phyloP scores from a whole-genome alignment of 208 protist species.

The Leishmania gerbilli region DNA sequence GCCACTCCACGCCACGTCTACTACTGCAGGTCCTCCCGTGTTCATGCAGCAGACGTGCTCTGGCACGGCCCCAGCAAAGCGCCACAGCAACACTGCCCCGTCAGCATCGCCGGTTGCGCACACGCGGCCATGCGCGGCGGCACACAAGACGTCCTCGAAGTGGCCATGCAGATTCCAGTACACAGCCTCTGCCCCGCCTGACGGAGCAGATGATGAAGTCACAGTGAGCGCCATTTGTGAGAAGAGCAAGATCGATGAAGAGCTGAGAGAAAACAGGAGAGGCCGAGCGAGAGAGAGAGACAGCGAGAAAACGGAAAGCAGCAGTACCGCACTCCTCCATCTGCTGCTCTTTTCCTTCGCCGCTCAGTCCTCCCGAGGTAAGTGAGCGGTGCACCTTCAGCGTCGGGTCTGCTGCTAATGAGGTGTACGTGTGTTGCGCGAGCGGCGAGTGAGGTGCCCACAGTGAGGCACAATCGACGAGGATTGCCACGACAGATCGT shows the following conservation, averaged over 20 bases:
- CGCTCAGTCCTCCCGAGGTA: neutral
- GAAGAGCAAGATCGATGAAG: neutral
- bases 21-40: constrained; percentile 59
- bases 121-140: constrained; percentile 31
- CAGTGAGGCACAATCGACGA: neutral
- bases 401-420: neutral
- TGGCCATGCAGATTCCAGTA: constrained; percentile 71
- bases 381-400: neutral
- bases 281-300: neutral
- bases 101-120: constrained; percentile 66
- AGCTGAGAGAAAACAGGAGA: neutral
- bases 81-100: constrained; percentile 69
- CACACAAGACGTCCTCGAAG: constrained; percentile 55
- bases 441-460: neutral
- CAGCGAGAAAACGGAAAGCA: neutral
- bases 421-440: neutral
- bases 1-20: constrained; percentile 56
- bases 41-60: constrained; percentile 65
- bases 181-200: neutral
- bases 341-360: neutral
- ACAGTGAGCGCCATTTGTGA: constrained; percentile 45
- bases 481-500: neutral
- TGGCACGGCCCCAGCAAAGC: constrained; percentile 10
- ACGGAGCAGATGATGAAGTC: constrained; percentile 19
- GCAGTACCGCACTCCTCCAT: neutral